Base-by-base conservation (phyloP, 179 eudicot species). In the Nepenthes alata region DNA sequence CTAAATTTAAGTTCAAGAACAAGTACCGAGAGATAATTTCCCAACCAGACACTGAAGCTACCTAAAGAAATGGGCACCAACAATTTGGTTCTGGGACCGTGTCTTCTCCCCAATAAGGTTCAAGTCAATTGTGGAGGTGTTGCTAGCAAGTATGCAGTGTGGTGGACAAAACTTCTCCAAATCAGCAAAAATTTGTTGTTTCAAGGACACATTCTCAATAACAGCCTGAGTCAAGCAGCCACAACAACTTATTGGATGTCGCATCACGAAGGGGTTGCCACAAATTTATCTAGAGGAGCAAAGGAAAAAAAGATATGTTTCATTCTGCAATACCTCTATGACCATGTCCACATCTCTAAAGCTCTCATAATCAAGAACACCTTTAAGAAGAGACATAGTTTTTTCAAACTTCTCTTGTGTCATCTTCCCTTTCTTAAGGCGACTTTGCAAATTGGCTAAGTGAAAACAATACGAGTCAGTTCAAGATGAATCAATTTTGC, bases 61-160 rank as follows among this genome's bases (percentile, higher is more conserved):
- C 98, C 98, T 91, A 72, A 93, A 93, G 77, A 93, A 93, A 74
- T 93, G 96, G 62, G 93, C 96, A 47, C 98, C 98, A 66, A 86
- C 75, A 36, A 93, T 80, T 57, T 93, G 89, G 68, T 89, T 93
- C 35, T 85, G 89, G 61, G 98, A 89, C 61, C 58, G 81, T 44
- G 88, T 87, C 68, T 86, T 93, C 77, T 89, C 83, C 25, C 98
- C 95, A 61, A 93, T 85, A 63, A 93, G 74, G 69, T 89, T 82
- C 66, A 93, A 75, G 77, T 89, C 98, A 66, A 93, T 93, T 11
- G 98, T 89, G 39, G 98, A 93, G 54, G 98, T 91, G 74, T 91
- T 91, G 74, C 95, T 91, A 35, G 95, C 96, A 74, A 91, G 89
- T 36, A 91, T 81, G 77, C 98, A 93, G 64, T 85, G 95, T 15